phyloP scores from a whole-genome alignment of 768 basidiomycete genomes.

The Xerocomellus chrysenteron region DNA sequence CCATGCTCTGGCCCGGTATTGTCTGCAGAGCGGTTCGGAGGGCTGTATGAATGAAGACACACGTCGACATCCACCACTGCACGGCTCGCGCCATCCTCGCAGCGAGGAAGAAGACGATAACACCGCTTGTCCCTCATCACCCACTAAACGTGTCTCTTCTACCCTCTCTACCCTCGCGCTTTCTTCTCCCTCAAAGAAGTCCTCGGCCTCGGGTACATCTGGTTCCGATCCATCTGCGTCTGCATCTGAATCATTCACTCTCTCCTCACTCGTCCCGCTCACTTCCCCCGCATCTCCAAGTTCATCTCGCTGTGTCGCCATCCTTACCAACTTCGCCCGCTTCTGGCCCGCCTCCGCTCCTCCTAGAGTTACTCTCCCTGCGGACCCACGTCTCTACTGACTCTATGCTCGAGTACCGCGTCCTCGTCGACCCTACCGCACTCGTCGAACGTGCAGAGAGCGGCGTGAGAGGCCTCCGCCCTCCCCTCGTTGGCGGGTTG shows the following conservation, averaged over 20 bases:
- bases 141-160: slow-evolving; percentile 15
- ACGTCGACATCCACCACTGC: background rate
- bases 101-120: background rate
- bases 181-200: slow-evolving; percentile 18
- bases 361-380: slow-evolving; percentile 64
- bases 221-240: background rate
- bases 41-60: slow-evolving; percentile 52
- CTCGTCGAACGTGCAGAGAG: slow-evolving; percentile 65
- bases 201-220: background rate
- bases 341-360: slow-evolving; percentile 40
- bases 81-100: background rate
- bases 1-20: slow-evolving; percentile 76
- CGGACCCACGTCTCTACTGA: slow-evolving; percentile 74
- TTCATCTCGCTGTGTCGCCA: slow-evolving; percentile 1
- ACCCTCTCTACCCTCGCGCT: slow-evolving; percentile 15
- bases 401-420: slow-evolving; percentile 70
- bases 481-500: slow-evolving; percentile 32
- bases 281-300: background rate
- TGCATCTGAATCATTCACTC: background rate
- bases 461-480: slow-evolving; percentile 37
- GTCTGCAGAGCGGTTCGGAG: slow-evolving; percentile 72
- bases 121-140: slow-evolving; percentile 3
- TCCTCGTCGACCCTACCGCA: slow-evolving; percentile 68
- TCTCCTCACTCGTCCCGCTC: slow-evolving; percentile 19
- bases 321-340: slow-evolving; percentile 23